Evolutionary conservation across 352 stramenopile genomes (phyloP).

Genomic region (Pythium phragmiticola): DNA sequence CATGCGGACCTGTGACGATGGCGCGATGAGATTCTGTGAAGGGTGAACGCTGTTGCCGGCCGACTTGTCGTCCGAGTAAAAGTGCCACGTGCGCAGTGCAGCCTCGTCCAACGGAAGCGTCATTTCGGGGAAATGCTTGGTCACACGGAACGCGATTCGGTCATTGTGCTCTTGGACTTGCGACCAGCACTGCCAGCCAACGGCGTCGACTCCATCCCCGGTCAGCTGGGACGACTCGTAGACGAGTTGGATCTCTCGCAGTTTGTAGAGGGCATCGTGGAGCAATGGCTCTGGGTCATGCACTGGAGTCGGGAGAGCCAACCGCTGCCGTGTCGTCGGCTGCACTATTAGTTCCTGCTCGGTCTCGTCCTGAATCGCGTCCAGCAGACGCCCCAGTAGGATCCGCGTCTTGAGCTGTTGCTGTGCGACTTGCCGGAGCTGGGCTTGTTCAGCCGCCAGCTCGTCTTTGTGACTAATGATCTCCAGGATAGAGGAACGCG

Average conservation of each 20-base stretch:
- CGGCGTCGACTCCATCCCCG: slow-evolving; percentile 3
- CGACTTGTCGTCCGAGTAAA: slow-evolving; percentile 16
- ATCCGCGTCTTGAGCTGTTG: slow-evolving; percentile 4
- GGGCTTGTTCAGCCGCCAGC: slow-evolving; percentile 8
- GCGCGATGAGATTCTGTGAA: not conserved
- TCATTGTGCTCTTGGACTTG: slow-evolving; percentile 1
- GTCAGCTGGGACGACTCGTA: not conserved
- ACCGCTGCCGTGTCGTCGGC: not conserved
- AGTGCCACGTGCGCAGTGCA: slow-evolving; percentile 16
- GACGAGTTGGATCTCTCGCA: not conserved
- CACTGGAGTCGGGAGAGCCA: not conserved
- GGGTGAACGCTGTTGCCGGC: not conserved
- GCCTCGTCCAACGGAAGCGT: not conserved
- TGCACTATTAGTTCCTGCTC: not conserved
- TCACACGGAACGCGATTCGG: slow-evolving; percentile 12
- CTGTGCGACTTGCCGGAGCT: slow-evolving; percentile 3
- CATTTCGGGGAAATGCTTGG: slow-evolving; percentile 8
- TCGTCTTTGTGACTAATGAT: slow-evolving; percentile 17
- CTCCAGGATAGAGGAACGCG: slow-evolving; percentile 1
- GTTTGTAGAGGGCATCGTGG: not conserved
- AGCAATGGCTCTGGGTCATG: not conserved
- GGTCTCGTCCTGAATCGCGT: not conserved
- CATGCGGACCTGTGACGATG: slow-evolving; percentile 7
- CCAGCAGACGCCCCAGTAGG: slow-evolving; percentile 5
- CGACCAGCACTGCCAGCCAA: slow-evolving; percentile 20